These are phyloP conservation scores for Funneliformis caledonium DNA, from an alignment of 371 early-diverging fungal genomes.

Conservation along the genomic window DNA sequence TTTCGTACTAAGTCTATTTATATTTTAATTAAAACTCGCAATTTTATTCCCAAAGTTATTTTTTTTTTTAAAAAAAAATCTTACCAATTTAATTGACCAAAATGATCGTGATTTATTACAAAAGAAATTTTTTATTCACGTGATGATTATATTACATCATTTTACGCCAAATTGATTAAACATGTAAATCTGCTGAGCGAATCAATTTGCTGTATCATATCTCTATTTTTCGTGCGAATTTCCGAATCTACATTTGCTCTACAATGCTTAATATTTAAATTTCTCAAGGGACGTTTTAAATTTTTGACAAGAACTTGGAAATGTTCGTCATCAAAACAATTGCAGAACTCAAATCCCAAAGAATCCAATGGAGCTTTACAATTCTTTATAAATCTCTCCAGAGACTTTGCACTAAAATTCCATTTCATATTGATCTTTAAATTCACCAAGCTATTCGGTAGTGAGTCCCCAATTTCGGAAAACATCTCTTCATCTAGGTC, in stretches of 20 bases:
- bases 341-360: neutral
- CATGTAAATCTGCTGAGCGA: neutral
- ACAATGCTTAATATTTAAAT: neutral
- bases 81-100: too few relatives aligned
- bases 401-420: neutral
- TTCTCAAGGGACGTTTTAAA: conserved; percentile 1
- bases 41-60: too few relatives aligned
- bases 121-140: too few relatives aligned
- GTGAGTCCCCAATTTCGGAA: neutral
- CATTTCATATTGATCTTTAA: neutral
- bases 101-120: too few relatives aligned
- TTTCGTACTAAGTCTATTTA: too few relatives aligned
- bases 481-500: neutral
- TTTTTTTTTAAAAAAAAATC: too few relatives aligned
- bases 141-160: too few relatives aligned
- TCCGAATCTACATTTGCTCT: neutral
- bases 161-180: too few relatives aligned
- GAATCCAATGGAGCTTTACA: neutral
- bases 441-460: neutral
- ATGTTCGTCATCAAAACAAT: neutral
- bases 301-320: neutral
- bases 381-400: conserved; percentile 1
- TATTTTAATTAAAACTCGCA: too few relatives aligned
- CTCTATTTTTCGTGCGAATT: neutral
- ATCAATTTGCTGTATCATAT: neutral